Percentiles rank a stretch among this genome's conserved stretches.
These are phyloP conservation scores for Kodamaea sagamina DNA, from an alignment of 805 yeast genomes.

Conservation along the genomic window DNA sequence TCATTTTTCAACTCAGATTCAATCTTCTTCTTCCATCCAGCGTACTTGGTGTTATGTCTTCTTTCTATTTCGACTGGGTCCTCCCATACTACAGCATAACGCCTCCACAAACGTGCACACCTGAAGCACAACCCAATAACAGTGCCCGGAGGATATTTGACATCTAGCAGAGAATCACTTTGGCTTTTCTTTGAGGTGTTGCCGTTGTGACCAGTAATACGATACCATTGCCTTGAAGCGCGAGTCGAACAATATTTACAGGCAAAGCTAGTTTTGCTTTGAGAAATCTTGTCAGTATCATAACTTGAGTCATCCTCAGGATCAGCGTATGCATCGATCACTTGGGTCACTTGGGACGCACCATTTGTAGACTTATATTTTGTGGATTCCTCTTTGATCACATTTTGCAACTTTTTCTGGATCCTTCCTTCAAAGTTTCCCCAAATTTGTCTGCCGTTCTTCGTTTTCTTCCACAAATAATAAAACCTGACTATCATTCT, in stretches of 20 bases:
- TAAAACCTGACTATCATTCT: conserved; percentile 84
- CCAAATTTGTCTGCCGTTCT: conserved; percentile 75
- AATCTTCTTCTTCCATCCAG: conserved; percentile 58
- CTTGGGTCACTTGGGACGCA: conserved; percentile 9
- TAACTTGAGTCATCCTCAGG: conserved; percentile 72
- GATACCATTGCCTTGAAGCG: conserved; percentile 63
- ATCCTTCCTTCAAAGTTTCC: conserved; percentile 74
- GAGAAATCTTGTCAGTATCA: conserved; percentile 52
- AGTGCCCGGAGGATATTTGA: conserved; percentile 21
- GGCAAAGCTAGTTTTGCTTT: conserved; percentile 43
- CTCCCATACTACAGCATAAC: conserved; percentile 87
- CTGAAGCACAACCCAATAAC: conserved; percentile 73
- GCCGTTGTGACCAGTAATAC: conserved; percentile 61
- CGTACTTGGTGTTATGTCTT: conserved; percentile 41
- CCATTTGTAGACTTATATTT: background rate
- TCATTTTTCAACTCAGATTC: conserved; percentile 73
- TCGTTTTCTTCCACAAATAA: conserved; percentile 89
- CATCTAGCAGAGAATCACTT: conserved; percentile 16
- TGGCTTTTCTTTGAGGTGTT: conserved; percentile 31
- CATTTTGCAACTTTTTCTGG: conserved; percentile 54
- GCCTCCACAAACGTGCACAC: conserved; percentile 89
- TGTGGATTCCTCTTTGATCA: conserved; percentile 12
- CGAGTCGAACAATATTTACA: conserved; percentile 75
- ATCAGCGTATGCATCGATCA: conserved; percentile 56
- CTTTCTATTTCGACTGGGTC: conserved; percentile 67